These are phyloP conservation scores for Aspergillus aculeatus DNA, from an alignment of 2,329 filamentous ascomycete species.

Conservation along the genomic window DNA sequence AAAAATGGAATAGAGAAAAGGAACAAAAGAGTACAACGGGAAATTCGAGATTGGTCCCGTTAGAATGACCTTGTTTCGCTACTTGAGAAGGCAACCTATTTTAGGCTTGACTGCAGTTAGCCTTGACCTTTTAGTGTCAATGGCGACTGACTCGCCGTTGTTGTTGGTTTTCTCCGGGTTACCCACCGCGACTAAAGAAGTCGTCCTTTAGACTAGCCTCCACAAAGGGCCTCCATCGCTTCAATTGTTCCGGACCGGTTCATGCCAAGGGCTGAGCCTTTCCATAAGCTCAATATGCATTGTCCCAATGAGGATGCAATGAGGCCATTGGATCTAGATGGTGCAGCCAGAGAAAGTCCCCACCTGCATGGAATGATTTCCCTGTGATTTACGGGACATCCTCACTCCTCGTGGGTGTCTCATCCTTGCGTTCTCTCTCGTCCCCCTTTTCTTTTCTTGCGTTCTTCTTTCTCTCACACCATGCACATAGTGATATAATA, in stretches of 20 bases:
- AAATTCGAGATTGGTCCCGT: not conserved
- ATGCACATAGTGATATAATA: not conserved
- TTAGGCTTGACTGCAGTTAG: not conserved
- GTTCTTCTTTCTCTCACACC: not conserved
- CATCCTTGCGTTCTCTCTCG: not conserved
- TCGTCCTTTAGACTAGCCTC: not conserved
- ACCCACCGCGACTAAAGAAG: not conserved
- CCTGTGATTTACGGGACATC: not conserved
- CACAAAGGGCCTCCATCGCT: not conserved
- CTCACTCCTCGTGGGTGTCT: not conserved
- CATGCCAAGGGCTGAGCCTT: not conserved
- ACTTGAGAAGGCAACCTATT: not conserved
- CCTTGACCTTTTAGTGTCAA: not conserved
- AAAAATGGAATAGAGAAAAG: too few species aligned
- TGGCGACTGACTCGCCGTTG: not conserved
- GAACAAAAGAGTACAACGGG: too few species aligned
- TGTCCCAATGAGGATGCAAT: conserved; percentile 2
- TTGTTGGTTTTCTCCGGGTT: not conserved
- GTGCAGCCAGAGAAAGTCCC: not conserved
- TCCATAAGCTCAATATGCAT: not conserved
- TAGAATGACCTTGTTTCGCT: not conserved
- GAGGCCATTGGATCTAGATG: not conserved
- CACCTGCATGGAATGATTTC: not conserved
- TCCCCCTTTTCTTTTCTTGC: not conserved
- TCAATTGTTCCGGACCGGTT: not conserved